phyloP scores from a whole-genome alignment of 2,329 filamentous ascomycete genomes.

The Calonectria leucothoes region DNA sequence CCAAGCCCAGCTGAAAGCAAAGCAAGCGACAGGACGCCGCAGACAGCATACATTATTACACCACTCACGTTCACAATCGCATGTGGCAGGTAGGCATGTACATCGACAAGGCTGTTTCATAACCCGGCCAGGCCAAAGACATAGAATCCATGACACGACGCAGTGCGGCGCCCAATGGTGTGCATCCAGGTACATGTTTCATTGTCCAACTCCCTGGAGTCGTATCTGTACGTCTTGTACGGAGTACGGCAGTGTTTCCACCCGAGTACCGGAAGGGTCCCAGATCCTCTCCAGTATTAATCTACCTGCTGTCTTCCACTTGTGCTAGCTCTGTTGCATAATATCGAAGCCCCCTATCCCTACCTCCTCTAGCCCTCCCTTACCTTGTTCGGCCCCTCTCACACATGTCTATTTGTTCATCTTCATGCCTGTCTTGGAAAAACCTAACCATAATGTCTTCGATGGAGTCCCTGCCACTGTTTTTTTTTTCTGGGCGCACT shows the following conservation, averaged over 20 bases:
- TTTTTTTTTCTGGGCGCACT: constrained; percentile 18
- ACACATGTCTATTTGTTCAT: neutral
- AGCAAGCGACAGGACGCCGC: neutral
- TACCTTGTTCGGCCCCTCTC: neutral
- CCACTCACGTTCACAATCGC: neutral
- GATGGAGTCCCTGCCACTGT: neutral
- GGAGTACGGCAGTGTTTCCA: constrained; percentile 1
- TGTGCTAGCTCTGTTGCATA: neutral
- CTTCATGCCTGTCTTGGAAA: neutral
- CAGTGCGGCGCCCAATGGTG: constrained; percentile 30
- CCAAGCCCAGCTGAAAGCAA: neutral
- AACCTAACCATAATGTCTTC: constrained; percentile 1
- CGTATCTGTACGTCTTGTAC: constrained; percentile 4
- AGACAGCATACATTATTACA: neutral
- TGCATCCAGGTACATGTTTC: constrained; percentile 31
- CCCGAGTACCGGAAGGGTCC: neutral
- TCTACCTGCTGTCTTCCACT: neutral
- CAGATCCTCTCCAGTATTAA: neutral
- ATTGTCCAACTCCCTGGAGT: constrained; percentile 19
- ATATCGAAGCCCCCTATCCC: neutral
- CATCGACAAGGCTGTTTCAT: constrained; percentile 31
- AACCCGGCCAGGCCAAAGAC: constrained; percentile 26
- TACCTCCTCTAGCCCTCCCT: constrained; percentile 1
- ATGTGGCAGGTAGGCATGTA: neutral
- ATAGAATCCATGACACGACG: constrained; percentile 25